phyloP scores from a whole-genome alignment of 2,329 filamentous ascomycete species.

The Sclerotinia spermophila region DNA sequence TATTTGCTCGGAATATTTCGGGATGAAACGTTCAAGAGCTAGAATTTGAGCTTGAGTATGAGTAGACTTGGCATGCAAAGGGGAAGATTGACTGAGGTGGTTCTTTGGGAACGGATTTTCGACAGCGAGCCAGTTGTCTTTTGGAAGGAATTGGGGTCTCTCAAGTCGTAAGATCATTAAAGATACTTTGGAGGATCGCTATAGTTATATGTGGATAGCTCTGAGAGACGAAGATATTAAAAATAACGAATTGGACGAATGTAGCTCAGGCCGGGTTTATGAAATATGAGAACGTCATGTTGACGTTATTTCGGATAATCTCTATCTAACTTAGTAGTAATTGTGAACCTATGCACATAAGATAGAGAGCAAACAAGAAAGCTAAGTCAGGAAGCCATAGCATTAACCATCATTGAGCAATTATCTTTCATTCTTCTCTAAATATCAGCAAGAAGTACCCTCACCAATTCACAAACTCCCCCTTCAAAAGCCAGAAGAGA shows the following conservation, averaged over 20 bases:
- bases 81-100: neutral
- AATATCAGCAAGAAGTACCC: too few species aligned
- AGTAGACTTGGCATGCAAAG: neutral
- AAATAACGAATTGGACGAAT: neutral
- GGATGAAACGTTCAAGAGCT: neutral
- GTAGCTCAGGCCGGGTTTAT: neutral
- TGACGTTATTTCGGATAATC: neutral
- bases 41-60: neutral
- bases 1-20: neutral
- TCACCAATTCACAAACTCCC: too few species aligned
- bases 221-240: accelerated
- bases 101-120: neutral
- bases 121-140: neutral
- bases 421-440: neutral
- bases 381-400: neutral
- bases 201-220: neutral
- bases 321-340: neutral
- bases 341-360: neutral
- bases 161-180: neutral
- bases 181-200: neutral
- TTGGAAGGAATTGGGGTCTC: accelerated
- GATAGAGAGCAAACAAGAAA: neutral
- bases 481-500: neutral
- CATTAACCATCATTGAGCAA: neutral
- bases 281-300: neutral